Base-by-base conservation (phyloP, 202 grass and related monocot species). In the Tripidium arundinaceum region DNA sequence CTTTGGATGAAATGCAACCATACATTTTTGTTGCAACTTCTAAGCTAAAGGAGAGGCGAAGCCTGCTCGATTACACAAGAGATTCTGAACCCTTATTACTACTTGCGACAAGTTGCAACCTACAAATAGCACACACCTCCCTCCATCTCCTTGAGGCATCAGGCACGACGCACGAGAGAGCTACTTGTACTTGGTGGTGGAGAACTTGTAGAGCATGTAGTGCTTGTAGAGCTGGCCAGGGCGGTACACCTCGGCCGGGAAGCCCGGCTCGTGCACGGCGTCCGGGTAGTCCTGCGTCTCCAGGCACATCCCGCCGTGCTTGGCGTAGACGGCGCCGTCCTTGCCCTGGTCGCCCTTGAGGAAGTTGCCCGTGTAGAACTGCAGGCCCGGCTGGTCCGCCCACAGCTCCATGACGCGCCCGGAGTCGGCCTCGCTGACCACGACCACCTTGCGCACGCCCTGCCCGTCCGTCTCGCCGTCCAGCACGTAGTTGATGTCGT, bases 131-230 rank as follows among this genome's bases (percentile, higher is more conserved):
- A n/a, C n/a, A n/a, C n/a, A n/a, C n/a, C n/a, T n/a, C n/a, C n/a
- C n/a, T n/a, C n/a, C n/a, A n/a, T n/a, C n/a, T n/a, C n/a, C n/a
- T n/a, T 33, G 31, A 43, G 41, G 11, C 41, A 41, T 41, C 39
- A 11, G 39, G 39, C 39, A 43, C 11, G 2, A 11, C 9, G 39
- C 39, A 40, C 39, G 39, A 40, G 41, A 11, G 37, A 39, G 37
- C 14, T 47, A 47, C 16, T 33, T 3, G 31, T 87, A 82, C 7
- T 87, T 70, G 0, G 85, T 68, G 77, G 76, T 1, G 0, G 95
- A 89, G 82, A 94, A 98, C 81, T 94, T 94, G 79, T 91, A 94
- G 70, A 91, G 57, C 92, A 94, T 98, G 62, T 89, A 83, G 85
- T 98, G 92, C 84, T 93, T 84, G 75, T 98, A 94, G 26, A 84